Evolutionary conservation across 176 grass and related monocot genomes (phyloP), one percentile per base, ranked within the genome.

Genomic region (Cenchrus purpureus): DNA sequence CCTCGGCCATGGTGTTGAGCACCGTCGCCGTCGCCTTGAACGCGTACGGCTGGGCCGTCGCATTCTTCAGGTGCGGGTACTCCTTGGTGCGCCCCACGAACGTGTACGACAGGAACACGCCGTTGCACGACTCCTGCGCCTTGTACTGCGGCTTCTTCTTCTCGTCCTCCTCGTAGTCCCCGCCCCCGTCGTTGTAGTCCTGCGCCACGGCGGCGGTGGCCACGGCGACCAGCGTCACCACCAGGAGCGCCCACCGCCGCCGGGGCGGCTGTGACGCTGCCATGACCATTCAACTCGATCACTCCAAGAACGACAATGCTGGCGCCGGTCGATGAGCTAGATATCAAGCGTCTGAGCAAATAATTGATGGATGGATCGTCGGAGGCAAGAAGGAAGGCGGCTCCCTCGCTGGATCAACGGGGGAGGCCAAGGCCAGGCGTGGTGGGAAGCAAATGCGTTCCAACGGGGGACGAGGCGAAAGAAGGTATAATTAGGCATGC

Each of bases 1-100:
- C 91, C 42, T 86, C 51, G 13, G 72, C 22, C 93, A 98, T 95
- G 3, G 95, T 92, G 87, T 98, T 98, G 51, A 98, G 80, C 68
- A 95, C 82, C 16, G 68, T 76, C 9, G 85, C 95, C 68, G 57
- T 25, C 32, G 93, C 87, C 87, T 82, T 93, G 93, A 98, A 98
- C 48, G 93, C 91, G 77, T 92, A 99, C 34, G 97, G 71, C 90
- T 99, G 97, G 59, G 97, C 97, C 76, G 97, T 89, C 55, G 91
- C 86, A 58, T 99, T 99, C 92, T 96, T 99, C 13, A 94, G 22
- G 52, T 77, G 86, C 9, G 97, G 97, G 83, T 76, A 99, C 89
- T 99, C 97, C 78, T 94, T 99, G 14, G 64, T 19, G 37, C 97
- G 91, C 83, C 90, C 87, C n/a, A 95, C 12, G 84, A 96, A 99